Evolutionary conservation across 345 rosid species (phyloP).

Genomic region (Corchorus olitorius): DNA sequence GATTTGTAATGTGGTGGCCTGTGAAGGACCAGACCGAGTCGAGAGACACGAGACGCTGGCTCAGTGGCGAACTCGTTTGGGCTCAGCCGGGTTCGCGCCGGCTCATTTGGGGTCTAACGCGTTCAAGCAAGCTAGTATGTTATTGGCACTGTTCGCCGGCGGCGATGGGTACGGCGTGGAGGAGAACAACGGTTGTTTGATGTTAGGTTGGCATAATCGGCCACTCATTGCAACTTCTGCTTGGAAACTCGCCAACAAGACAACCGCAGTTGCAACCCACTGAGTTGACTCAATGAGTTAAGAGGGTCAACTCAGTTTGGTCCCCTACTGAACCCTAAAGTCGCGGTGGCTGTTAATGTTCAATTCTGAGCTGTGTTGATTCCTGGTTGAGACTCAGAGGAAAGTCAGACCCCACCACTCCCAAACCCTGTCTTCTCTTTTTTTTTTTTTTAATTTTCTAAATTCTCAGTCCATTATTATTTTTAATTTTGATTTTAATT

Average conservation of each 20-base stretch:
- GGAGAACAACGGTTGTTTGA: conserved; percentile 74
- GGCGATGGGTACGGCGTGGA: conserved; percentile 91
- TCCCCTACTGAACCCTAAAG: conserved; percentile 8
- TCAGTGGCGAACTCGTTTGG: conserved; percentile 67
- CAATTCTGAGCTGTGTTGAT: conserved; percentile 33
- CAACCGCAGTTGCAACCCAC: background rate
- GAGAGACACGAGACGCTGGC: conserved; percentile 75
- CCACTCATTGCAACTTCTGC: conserved; percentile 89
- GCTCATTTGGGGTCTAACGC: conserved; percentile 87
- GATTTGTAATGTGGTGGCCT: conserved; percentile 82
- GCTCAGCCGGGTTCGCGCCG: conserved; percentile 64
- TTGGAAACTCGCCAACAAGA: conserved; percentile 47
- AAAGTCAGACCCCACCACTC: conserved; percentile 26
- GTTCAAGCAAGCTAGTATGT: conserved; percentile 81
- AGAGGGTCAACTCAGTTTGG: background rate
- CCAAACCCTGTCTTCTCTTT: background rate
- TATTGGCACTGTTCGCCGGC: conserved; percentile 66
- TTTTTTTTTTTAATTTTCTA: background rate
- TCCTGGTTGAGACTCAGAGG: conserved; percentile 15
- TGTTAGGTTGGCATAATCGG: conserved; percentile 88
- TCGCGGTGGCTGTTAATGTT: conserved; percentile 28
- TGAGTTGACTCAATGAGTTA: conserved; percentile 33
- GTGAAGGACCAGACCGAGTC: conserved; percentile 74
- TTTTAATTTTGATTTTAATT: conserved; percentile 6
- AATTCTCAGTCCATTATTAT: conserved; percentile 12